phyloP scores from a whole-genome alignment of 164 flowering plant species.

The Vitis rupestris region DNA sequence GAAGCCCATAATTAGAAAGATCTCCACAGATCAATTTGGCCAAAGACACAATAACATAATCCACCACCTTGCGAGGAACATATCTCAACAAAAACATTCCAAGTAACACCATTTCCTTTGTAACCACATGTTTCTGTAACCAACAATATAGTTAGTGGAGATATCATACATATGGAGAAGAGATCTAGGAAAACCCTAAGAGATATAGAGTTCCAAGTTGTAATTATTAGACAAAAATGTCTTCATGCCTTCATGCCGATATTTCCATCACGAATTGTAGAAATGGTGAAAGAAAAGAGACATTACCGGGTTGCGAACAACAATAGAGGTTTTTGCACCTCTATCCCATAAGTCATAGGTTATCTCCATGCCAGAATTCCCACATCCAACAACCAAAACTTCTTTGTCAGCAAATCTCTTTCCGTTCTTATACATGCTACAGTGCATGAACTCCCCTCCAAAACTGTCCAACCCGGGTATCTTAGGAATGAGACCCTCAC shows the following conservation, averaged over 20 bases:
- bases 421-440: constrained; percentile 28
- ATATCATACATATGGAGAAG: background rate
- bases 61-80: background rate
- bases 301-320: constrained; percentile 26
- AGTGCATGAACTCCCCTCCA: constrained; percentile 32
- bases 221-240: no score
- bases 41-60: background rate
- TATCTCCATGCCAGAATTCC: constrained; percentile 50
- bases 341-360: constrained; percentile 24
- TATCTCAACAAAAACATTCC: constrained; percentile 33
- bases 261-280: background rate
- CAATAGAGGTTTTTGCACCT: constrained; percentile 25
- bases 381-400: constrained; percentile 39
- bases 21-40: constrained; percentile 22
- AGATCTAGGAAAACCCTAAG: background rate
- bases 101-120: constrained; percentile 24
- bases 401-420: constrained; percentile 8
- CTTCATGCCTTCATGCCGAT: background rate
- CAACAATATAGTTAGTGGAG: background rate
- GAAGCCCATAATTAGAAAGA: constrained; percentile 27
- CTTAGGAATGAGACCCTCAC: constrained; percentile 19
- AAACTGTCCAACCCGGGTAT: constrained; percentile 29
- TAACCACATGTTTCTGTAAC: constrained; percentile 34
- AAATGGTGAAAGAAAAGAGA: background rate
- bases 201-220: no score